phyloP scores from a whole-genome alignment of 345 rosid genomes.

The Aegle marmelos region DNA sequence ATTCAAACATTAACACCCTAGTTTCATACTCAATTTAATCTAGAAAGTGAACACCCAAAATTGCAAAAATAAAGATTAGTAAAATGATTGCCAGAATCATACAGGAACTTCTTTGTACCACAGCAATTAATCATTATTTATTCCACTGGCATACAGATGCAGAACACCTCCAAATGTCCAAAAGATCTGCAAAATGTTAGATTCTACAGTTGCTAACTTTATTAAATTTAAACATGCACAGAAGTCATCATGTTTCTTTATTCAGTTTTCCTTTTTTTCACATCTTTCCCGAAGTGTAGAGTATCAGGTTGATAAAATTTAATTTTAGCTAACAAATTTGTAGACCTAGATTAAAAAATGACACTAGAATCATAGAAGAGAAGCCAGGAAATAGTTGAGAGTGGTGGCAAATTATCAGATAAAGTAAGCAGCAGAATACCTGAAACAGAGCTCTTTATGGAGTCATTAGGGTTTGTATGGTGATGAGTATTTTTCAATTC shows the following conservation, averaged over 20 bases:
- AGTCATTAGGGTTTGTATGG: slow-evolving; percentile 11
- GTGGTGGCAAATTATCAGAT: background rate
- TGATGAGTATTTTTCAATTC: slow-evolving; percentile 13
- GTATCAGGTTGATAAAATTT: background rate
- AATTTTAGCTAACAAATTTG: background rate
- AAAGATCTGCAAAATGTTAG: background rate
- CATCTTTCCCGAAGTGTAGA: background rate
- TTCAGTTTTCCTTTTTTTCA: background rate
- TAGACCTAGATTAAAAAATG: background rate
- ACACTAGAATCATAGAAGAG: background rate
- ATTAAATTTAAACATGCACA: background rate
- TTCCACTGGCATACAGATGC: background rate
- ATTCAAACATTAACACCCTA: background rate
- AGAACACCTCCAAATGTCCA: background rate
- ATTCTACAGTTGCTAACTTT: background rate
- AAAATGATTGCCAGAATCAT: background rate
- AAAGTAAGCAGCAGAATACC: slow-evolving; percentile 26
- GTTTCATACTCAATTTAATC: background rate
- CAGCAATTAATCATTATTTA: background rate
- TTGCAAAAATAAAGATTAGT: background rate
- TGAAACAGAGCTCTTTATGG: slow-evolving; percentile 25
- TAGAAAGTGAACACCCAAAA: background rate
- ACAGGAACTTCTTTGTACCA: background rate
- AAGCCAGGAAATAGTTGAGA: background rate
- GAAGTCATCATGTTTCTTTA: background rate